phyloP scores from a whole-genome alignment of 495 filamentous ascomycete genomes.

The Amphirosellinia nigrospora region DNA sequence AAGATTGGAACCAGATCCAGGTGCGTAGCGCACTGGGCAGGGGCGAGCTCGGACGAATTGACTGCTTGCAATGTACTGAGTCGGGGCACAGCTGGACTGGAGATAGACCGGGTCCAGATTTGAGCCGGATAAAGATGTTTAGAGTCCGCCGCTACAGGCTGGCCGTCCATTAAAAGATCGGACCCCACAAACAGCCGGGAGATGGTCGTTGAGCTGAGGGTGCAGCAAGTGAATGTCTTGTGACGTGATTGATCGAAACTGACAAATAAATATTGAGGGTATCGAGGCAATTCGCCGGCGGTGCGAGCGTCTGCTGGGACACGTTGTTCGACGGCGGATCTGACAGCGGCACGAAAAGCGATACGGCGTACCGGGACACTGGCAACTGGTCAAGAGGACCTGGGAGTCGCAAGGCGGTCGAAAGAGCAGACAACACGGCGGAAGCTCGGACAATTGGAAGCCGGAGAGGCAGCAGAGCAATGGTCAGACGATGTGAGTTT shows the following conservation, averaged over 20 bases:
- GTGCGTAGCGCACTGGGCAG: conserved; percentile 44
- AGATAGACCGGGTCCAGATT: conserved; percentile 47
- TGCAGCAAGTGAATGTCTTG: conserved; percentile 32
- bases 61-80: conserved; percentile 32
- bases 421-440: conserved; percentile 18
- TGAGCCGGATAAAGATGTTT: conserved; percentile 56
- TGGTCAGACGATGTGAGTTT: not conserved
- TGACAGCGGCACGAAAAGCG: conserved; percentile 11
- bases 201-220: conserved; percentile 28
- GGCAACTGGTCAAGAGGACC: conserved; percentile 14
- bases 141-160: conserved; percentile 56
- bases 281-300: not conserved
- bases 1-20: conserved; percentile 55
- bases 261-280: not conserved
- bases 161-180: conserved; percentile 57
- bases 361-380: not conserved
- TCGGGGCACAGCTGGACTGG: conserved; percentile 38
- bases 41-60: conserved; percentile 27
- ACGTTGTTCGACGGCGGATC: conserved; percentile 10
- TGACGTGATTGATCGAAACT: conserved; percentile 26
- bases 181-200: conserved; percentile 39
- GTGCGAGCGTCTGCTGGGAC: conserved; percentile 1
- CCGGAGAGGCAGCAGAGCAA: conserved; percentile 13
- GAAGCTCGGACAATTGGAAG: conserved; percentile 27
- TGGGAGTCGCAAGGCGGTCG: not conserved